These are phyloP conservation scores for Fraxinus greggii DNA, from an alignment of 305 asterid genomes.

Conservation along the genomic window DNA sequence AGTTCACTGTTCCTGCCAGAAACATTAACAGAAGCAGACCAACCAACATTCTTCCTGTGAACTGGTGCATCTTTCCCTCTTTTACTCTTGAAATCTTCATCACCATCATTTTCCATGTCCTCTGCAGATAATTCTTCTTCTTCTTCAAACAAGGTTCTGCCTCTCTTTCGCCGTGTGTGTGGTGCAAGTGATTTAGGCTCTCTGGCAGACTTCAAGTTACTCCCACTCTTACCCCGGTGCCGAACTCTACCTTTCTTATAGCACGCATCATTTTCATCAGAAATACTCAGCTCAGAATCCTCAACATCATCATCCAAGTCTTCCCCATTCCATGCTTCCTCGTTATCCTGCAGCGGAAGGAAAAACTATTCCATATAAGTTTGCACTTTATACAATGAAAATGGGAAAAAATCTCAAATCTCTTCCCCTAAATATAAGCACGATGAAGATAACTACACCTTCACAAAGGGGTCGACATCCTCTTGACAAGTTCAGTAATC, in stretches of 20 bases:
- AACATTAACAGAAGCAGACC: slow-evolving; percentile 32
- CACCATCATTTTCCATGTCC: slow-evolving; percentile 71
- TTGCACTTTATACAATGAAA: slow-evolving; percentile 20
- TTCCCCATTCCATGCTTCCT: slow-evolving; percentile 88
- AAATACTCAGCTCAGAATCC: slow-evolving; percentile 66
- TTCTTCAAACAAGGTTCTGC: slow-evolving; percentile 57
- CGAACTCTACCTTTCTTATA: slow-evolving; percentile 55
- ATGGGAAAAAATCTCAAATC: neutral
- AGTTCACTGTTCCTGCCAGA: slow-evolving; percentile 62
- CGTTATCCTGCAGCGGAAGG: slow-evolving; percentile 52
- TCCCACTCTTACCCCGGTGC: slow-evolving; percentile 54
- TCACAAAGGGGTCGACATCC: neutral
- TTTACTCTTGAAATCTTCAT: slow-evolving; percentile 60
- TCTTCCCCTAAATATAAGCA: slow-evolving; percentile 16
- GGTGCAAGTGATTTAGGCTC: slow-evolving; percentile 45
- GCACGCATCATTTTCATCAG: slow-evolving; percentile 69
- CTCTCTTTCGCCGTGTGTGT: slow-evolving; percentile 59
- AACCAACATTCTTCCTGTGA: slow-evolving; percentile 59
- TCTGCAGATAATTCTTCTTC: slow-evolving; percentile 77
- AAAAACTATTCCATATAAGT: slow-evolving; percentile 21
- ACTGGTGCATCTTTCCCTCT: slow-evolving; percentile 51
- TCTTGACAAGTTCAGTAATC: slow-evolving; percentile 3
- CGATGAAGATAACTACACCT: neutral
- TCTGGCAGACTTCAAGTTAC: slow-evolving; percentile 56
- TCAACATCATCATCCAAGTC: slow-evolving; percentile 81